Evolutionary conservation across 306 rosid species (phyloP).

Genomic region (Trifolium pratense): DNA sequence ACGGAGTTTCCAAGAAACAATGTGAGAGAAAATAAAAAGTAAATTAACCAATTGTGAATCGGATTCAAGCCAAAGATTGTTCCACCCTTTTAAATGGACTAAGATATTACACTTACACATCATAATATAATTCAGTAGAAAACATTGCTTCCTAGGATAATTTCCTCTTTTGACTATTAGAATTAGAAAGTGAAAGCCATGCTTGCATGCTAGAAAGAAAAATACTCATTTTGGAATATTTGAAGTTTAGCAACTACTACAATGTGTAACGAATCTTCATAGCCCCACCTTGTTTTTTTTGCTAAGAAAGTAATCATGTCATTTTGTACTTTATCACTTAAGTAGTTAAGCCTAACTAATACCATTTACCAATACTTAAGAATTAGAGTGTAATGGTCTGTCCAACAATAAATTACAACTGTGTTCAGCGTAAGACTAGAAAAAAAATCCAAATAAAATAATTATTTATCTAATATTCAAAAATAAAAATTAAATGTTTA

Average conservation of each 20-base stretch:
- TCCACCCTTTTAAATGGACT: too few relatives aligned
- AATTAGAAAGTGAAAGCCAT: constrained; percentile 10
- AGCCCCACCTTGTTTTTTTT: not conserved
- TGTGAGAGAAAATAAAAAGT: too few relatives aligned
- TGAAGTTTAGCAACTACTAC: not conserved
- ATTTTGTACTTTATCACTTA: not conserved
- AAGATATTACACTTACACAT: too few relatives aligned
- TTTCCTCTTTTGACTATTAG: not conserved
- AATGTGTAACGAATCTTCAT: constrained; percentile 23
- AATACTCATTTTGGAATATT: not conserved
- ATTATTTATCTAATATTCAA: too few relatives aligned
- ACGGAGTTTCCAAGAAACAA: too few relatives aligned
- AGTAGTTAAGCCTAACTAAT: constrained; percentile 24
- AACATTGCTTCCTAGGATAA: too few relatives aligned
- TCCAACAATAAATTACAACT: not conserved
- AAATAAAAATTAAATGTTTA: too few relatives aligned
- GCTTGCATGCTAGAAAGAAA: not conserved
- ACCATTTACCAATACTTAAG: not conserved
- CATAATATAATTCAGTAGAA: too few relatives aligned
- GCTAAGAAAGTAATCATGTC: not conserved
- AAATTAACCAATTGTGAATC: too few relatives aligned
- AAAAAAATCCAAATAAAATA: too few relatives aligned
- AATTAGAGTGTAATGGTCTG: not conserved
- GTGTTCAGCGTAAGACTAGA: not conserved
- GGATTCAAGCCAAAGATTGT: too few relatives aligned